A percentile compares a stretch with the other conserved stretches of the same genome.
Conservation (phyloP, 2,329 filamentous ascomycete species). For the Aspergillus hortae region DNA sequence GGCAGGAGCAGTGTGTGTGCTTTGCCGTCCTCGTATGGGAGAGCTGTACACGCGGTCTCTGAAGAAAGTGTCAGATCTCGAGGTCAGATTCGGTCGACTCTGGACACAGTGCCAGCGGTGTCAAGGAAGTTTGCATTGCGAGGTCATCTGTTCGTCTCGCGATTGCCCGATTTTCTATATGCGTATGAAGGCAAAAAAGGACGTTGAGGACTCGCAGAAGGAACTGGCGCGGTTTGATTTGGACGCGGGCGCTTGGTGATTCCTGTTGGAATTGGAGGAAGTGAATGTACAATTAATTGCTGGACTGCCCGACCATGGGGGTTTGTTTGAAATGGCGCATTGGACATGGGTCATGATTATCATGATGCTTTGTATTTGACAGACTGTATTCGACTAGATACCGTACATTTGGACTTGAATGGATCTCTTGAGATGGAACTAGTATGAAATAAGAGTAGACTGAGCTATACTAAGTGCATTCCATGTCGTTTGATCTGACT, state of each 20-base stretch:
- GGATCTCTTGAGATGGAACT: background rate
- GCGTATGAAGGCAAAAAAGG: slow-evolving; percentile 99
- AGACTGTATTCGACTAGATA: slow-evolving; percentile 2
- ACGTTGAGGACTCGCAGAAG: slow-evolving; percentile 90
- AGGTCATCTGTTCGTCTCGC: slow-evolving; percentile 93
- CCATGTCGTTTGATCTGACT: no score
- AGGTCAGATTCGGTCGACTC: slow-evolving; percentile 84
- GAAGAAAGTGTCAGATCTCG: slow-evolving; percentile 82
- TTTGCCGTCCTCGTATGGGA: slow-evolving; percentile 79
- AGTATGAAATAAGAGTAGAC: background rate
- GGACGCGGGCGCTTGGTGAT: slow-evolving; percentile 68
- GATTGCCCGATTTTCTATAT: slow-evolving; percentile 99
- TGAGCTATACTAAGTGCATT: no score
- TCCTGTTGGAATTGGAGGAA: background rate
- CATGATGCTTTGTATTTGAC: background rate
- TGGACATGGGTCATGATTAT: slow-evolving; percentile 7
- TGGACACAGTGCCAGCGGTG: slow-evolving; percentile 99
- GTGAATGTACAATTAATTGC: slow-evolving; percentile 16
- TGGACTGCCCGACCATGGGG: background rate
- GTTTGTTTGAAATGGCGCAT: slow-evolving; percentile 8
- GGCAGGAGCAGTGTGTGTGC: slow-evolving; percentile 79
- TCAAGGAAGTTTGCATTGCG: slow-evolving; percentile 95
- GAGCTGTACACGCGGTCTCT: slow-evolving; percentile 93
- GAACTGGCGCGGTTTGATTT: slow-evolving; percentile 87
- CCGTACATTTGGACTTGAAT: slow-evolving; percentile 1